These are phyloP conservation scores for Magnolia kwangsiensis DNA, from an alignment of 164 flowering plant genomes.

Conservation along the genomic window DNA sequence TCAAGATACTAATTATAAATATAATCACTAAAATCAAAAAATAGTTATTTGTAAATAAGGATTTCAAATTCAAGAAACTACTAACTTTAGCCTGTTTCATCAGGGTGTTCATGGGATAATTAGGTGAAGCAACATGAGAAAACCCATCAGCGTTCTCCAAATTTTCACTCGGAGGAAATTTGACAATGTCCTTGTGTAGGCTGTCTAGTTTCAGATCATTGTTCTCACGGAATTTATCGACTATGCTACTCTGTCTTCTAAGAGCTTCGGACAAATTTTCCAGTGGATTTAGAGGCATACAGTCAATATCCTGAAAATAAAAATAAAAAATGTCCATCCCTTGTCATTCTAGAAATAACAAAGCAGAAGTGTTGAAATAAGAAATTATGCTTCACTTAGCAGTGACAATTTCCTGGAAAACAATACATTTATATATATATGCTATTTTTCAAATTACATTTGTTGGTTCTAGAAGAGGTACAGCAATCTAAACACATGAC, in stretches of 20 bases:
- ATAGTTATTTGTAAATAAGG: neutral
- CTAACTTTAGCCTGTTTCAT: constrained; percentile 45
- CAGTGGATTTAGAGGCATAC: constrained; percentile 59
- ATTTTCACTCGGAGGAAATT: constrained; percentile 23
- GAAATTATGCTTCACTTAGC: neutral
- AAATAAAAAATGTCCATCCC: neutral
- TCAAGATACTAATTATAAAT: neutral
- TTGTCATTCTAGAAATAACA: neutral
- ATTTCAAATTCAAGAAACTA: neutral
- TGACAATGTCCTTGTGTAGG: constrained; percentile 17
- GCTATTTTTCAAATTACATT: too few relatives aligned
- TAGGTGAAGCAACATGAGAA: constrained; percentile 27
- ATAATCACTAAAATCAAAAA: neutral
- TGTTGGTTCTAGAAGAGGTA: too few relatives aligned
- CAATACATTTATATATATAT: too few relatives aligned
- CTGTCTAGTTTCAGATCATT: constrained; percentile 34
- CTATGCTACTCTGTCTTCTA: constrained; percentile 26
- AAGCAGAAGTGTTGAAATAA: neutral
- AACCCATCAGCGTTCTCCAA: constrained; percentile 28
- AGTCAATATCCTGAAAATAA: constrained; percentile 55
- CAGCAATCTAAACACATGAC: too few relatives aligned
- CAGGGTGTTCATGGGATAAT: constrained; percentile 32
- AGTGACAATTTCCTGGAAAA: too few relatives aligned
- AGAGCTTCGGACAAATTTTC: constrained; percentile 60
- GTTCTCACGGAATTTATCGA: constrained; percentile 36